Base-by-base conservation (phyloP, 441 rosid genomes). In the Pelargonium citronellum region DNA sequence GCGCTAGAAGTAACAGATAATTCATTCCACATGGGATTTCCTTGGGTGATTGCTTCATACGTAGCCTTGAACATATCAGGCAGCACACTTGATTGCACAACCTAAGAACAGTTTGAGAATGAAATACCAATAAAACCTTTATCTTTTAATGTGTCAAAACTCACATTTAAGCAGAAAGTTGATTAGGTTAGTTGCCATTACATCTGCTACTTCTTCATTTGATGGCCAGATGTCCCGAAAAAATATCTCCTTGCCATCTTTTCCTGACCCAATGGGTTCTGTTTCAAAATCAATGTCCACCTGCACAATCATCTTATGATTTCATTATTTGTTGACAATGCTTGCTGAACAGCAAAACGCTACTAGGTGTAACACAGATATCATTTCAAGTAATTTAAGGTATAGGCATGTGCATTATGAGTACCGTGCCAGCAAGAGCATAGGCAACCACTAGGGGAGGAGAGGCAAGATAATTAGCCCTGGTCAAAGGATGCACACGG, bases 401-500 rank as follows among this genome's bases (percentile, higher is more conserved):
- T 46, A 46, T 20, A 68, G 57, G 46, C 10, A 64, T 49, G 41
- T 16, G 66, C 15, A 22, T 11, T 27, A 27, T 57, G 74, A 77
- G 1, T 87, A 93, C 97, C 62, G 96, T 91, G 84, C 99, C 99
- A 80, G 91, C 91, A 69, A 94, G 87, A 55, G 97, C 95, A 84
- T 91, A 94, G 64, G 97, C 99, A 74, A 94, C 95, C 65, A 94
- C 97, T 12, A 91, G 91, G 0, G 96, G 97, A 51, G 99, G 97
- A 55, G 99, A 94, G 74, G 94, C 97, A 69, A 94, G 96, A 77
- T 94, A 94, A 77, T 94, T 94, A 12, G 99, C 97, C 81, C 97
- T 85, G 43, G 97, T 94, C 77, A 94, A 75, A 46, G 96, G 95
- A 80, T 94, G 96, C 5, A 94, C 95, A 60, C 97, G 95, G 10